Evolutionary conservation across 805 yeast genomes (phyloP), one percentile per base, ranked within the genome.

Genomic region (Ogataea trehalophila): DNA sequence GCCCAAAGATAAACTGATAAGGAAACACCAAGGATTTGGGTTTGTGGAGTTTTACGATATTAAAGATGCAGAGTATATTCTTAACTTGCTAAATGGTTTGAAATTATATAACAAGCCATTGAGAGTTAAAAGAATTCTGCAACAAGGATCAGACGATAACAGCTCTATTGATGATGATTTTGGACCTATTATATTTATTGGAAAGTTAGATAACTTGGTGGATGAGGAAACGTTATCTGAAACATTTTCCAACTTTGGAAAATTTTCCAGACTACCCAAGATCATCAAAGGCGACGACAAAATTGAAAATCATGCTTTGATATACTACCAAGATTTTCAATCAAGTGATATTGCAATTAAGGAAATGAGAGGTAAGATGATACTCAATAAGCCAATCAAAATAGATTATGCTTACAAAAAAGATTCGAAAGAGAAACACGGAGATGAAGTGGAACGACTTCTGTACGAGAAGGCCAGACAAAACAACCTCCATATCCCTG

Each of bases 1-100:
- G 53, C 97, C 97, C 6, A 83, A 80, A 58, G 97, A 90, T 60
- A 75, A 88, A 51, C 72, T 90, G 4, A 66, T 80, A 29, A 79
- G 78, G 50, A 70, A 76, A 1, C 90, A 86, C 58, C 95, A 85
- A 58, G 97, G 97, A 5, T 92, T 73, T 68, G 97, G 95, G 9
- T 92, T 94, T 67, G 85, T 86, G 1, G 94, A 87, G 60, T 83
- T 86, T 58, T 66, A 70, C 43, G 69, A 72, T 15, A 66, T 68
- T 2, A 71, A 67, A 17, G 97, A 89, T 56, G 84, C 85, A 0
- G 84, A 81, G 8, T 92, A 90, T 61, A 87, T 82, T 1, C 65
- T 76, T 34, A 73, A 77, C 48, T 65, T 86, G 1, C 62, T 87
- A 60, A 70, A 75, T 49, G 90, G 89, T 6, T 67, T 81, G 1